Base-by-base conservation (phyloP, 768 basidiomycete genomes). In the Amanita rubescens region DNA sequence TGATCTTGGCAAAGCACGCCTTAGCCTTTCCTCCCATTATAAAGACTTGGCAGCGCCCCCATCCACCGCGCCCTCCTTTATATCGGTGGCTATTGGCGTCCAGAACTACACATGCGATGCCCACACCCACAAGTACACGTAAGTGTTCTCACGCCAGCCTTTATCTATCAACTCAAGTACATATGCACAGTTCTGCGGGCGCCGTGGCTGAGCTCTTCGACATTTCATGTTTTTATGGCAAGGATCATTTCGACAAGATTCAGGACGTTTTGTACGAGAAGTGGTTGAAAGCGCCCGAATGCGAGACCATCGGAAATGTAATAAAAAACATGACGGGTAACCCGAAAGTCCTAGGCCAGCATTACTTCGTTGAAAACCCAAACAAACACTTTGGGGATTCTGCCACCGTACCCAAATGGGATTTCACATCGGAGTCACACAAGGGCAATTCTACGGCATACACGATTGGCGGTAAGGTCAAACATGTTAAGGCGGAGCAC, bases 141-240 rank as follows among this genome's bases (percentile, higher is more conserved):
- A 55, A 60, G 75, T 61, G 49, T 19, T 17, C 47, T 25, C 22
- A 19, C 24, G 32, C 17, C 5, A n/a, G 10, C 24, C 47, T 3
- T 19, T 25, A 19, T 17, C 17, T 12, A 32, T 9, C 32, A 20
- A n/a, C 19, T 30, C n/a, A n/a, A n/a, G n/a, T 38, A 15, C 11
- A 34, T 30, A 24, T 24, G 22, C 43, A 49, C 43, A 81, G 77
- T 14, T 70, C 71, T 48, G 59, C 68, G 24, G 80, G 79, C 17
- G 77, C 78, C 46, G 63, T 75, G n/a, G 75, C 73, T 3, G 73
- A 78, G 52, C 66, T 84, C 10, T 78, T 77, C 63, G 83, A 84
- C 61, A 65, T 76, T 32, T 76, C 78, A 5, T 81, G 80, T 65
- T 57, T 80, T 34, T 70, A 69, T 27, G 49, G 57, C 17, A 63